Conservation (phyloP, 2,329 filamentous ascomycete species). For the Colletotrichum sp. region DNA sequence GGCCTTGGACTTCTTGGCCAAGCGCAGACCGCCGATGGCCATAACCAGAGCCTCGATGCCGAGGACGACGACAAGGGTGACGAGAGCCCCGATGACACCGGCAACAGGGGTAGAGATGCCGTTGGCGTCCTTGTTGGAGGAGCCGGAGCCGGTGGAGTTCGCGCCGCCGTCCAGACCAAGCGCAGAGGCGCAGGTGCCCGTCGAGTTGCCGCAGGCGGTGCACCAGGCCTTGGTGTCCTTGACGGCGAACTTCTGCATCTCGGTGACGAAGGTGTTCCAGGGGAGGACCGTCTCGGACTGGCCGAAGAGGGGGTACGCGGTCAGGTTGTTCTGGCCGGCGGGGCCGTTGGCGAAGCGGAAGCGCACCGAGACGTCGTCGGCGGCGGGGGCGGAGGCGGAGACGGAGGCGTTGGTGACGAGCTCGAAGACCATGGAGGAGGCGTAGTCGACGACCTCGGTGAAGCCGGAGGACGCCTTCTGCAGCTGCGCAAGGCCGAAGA, state of each 20-base stretch:
- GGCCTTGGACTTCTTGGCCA: slow-evolving; percentile 51
- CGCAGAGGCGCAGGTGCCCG: slow-evolving; percentile 62
- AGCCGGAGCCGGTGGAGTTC: slow-evolving; percentile 25
- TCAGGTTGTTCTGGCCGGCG: slow-evolving; percentile 54
- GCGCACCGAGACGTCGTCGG: slow-evolving; percentile 57
- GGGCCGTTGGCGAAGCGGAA: slow-evolving; percentile 67
- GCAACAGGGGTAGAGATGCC: slow-evolving; percentile 74
- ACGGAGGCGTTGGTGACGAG: slow-evolving; percentile 60
- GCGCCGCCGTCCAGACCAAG: slow-evolving; percentile 25
- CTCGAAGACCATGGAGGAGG: slow-evolving; percentile 82
- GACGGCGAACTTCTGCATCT: slow-evolving; percentile 71
- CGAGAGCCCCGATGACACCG: slow-evolving; percentile 79
- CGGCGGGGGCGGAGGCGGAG: slow-evolving; percentile 42
- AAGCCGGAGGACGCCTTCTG: slow-evolving; percentile 63
- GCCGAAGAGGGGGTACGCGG: slow-evolving; percentile 64
- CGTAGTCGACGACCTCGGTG: slow-evolving; percentile 81
- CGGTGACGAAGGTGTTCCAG: slow-evolving; percentile 70
- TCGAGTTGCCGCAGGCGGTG: slow-evolving; percentile 72
- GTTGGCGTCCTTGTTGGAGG: slow-evolving; percentile 29
- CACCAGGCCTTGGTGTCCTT: slow-evolving; percentile 74
- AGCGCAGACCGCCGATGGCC: slow-evolving; percentile 45
- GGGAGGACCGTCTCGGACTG: slow-evolving; percentile 57
- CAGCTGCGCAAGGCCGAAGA: slow-evolving; percentile 64
- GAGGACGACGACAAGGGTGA: slow-evolving; percentile 58
- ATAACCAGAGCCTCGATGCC: slow-evolving; percentile 48